Conservation (phyloP, 345 rosid species). For the Linum tenue region DNA sequence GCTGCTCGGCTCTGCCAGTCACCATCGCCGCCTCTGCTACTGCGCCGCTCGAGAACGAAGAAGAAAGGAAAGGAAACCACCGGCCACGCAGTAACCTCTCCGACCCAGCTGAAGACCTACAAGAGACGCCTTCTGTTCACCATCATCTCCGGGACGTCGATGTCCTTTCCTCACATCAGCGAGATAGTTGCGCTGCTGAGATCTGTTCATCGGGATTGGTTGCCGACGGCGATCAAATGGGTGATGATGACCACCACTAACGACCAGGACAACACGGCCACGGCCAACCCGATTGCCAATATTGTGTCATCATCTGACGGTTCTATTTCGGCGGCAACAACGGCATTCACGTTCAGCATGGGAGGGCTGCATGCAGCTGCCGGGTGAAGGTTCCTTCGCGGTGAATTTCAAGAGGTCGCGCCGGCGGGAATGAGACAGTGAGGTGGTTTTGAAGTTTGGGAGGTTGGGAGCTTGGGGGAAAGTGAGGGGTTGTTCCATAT, state of each 20-base stretch:
- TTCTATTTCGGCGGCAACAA: too few species aligned
- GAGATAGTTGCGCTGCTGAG: constrained; percentile 67
- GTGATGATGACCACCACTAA: constrained; percentile 83
- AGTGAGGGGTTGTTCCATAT: too few species aligned
- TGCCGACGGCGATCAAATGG: constrained; percentile 76
- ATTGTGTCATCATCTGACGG: too few species aligned
- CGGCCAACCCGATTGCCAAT: constrained; percentile 10
- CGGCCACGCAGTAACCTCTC: constrained; percentile 53
- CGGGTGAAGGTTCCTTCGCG: constrained; percentile 21
- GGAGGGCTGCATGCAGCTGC: constrained; percentile 24
- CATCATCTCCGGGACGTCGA: constrained; percentile 71
- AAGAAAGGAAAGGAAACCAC: constrained; percentile 20
- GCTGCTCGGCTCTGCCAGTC: too few species aligned
- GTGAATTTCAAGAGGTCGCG: constrained; percentile 19
- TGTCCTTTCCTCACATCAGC: constrained; percentile 78
- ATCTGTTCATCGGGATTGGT: constrained; percentile 61
- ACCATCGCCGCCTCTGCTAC: too few species aligned
- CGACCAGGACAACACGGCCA: constrained; percentile 40
- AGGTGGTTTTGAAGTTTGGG: constrained; percentile 24
- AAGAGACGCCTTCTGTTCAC: constrained; percentile 53
- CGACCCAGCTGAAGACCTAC: constrained; percentile 38
- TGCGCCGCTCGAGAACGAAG: too few species aligned
- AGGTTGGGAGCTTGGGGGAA: constrained; percentile 28
- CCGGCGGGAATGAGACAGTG: constrained; percentile 5
- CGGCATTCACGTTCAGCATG: constrained; percentile 31